A percentile compares a stretch with the other conserved stretches of the same genome.
Conservation (phyloP, 768 basidiomycete genomes). For the Hygrocybe coccinea region DNA sequence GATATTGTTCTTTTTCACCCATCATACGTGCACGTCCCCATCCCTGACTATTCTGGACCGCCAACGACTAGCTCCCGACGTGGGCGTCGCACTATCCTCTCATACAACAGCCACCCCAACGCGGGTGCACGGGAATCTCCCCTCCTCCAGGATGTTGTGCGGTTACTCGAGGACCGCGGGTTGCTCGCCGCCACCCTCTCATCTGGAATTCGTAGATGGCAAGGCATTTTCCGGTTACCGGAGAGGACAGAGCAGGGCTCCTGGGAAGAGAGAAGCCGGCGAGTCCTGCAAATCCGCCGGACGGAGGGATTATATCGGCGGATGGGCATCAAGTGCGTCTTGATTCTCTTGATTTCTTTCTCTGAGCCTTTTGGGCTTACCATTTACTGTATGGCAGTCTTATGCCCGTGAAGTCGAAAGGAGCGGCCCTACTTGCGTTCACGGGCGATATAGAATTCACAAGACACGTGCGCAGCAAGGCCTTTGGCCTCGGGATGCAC, state of each 20-base stretch:
- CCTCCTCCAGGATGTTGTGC: neutral
- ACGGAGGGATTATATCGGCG: too few species aligned
- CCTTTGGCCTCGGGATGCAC: slow-evolving; percentile 41
- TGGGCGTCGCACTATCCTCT: neutral
- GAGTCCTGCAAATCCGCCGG: too few species aligned
- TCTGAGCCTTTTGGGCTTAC: neutral
- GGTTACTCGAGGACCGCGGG: slow-evolving; percentile 23
- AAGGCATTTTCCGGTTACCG: slow-evolving; percentile 50
- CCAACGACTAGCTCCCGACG: neutral
- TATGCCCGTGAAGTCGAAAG: slow-evolving; percentile 44
- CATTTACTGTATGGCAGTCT: slow-evolving; percentile 27
- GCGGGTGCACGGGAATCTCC: neutral
- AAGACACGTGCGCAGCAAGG: slow-evolving; percentile 38
- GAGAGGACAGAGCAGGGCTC: slow-evolving; percentile 18
- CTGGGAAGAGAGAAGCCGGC: too few species aligned
- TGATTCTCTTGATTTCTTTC: slow-evolving; percentile 2
- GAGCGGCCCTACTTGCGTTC: slow-evolving; percentile 47
- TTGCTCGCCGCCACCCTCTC: slow-evolving; percentile 38
- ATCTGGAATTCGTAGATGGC: slow-evolving; percentile 38
- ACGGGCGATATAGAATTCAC: slow-evolving; percentile 56
- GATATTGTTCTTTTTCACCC: slow-evolving; percentile 45
- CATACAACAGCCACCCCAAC: neutral
- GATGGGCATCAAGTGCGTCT: too few species aligned
- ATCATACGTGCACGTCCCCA: slow-evolving; percentile 39
- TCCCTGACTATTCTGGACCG: slow-evolving; percentile 26